A percentile compares a stretch with the other conserved stretches of the same genome.
Evolutionary conservation across 768 basidiomycete species (phyloP).

Genomic region (Gelatoporia subvermispora): DNA sequence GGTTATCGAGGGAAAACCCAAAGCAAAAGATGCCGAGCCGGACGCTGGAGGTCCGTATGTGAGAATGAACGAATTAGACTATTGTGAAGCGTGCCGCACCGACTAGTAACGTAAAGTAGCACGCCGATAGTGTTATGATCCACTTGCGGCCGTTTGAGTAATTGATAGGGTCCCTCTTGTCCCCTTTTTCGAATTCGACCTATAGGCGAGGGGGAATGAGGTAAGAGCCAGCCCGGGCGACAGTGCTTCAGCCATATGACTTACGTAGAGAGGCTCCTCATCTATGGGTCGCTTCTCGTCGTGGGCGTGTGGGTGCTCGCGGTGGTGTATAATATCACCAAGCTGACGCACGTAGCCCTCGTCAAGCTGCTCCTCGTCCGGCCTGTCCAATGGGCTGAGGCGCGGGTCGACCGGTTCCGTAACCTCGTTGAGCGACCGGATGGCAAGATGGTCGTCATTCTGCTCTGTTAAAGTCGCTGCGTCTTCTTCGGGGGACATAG

Average conservation of each 20-base stretch:
- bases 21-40: conserved; percentile 45
- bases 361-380: conserved; percentile 29
- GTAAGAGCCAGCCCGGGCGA: background rate
- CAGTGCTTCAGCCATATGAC: background rate
- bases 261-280: conserved; percentile 21
- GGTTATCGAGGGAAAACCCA: conserved; percentile 56
- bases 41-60: conserved; percentile 34
- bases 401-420: conserved; percentile 35
- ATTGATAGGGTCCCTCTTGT: conserved; percentile 29
- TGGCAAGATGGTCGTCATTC: conserved; percentile 10
- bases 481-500: conserved; percentile 9
- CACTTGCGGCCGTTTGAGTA: conserved; percentile 28
- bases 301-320: conserved; percentile 9
- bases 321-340: conserved; percentile 25
- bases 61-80: background rate
- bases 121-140: conserved; percentile 41
- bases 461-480: conserved; percentile 2
- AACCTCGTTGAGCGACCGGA: conserved; percentile 11
- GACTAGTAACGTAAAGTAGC: conserved; percentile 42
- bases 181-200: conserved; percentile 32
- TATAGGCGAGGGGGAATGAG: conserved; percentile 5
- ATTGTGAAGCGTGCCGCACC: conserved; percentile 35
- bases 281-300: background rate
- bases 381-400: conserved; percentile 26
- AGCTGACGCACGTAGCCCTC: conserved; percentile 28